Conservation (phyloP, 352 stramenopile genomes). For the Globisporangium nodosum region DNA sequence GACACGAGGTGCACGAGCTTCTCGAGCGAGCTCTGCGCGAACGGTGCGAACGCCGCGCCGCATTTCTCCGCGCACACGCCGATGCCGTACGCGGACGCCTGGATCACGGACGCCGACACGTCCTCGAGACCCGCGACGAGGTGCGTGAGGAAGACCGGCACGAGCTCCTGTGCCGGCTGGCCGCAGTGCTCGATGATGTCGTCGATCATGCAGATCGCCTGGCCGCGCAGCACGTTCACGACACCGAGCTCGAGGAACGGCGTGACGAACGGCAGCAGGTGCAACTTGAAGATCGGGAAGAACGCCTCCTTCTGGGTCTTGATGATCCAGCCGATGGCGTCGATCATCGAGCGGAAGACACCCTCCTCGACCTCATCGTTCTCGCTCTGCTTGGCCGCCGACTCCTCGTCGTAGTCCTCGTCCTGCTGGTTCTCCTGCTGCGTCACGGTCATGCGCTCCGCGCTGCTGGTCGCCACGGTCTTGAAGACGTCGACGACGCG, state of each 20-base stretch:
- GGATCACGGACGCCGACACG: constrained; percentile 53
- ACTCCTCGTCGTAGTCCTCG: constrained; percentile 78
- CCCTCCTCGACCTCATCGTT: constrained; percentile 70
- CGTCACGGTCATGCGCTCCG: constrained; percentile 48
- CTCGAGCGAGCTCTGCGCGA: constrained; percentile 57
- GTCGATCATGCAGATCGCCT: constrained; percentile 87
- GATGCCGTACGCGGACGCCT: constrained; percentile 78
- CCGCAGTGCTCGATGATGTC: constrained; percentile 86
- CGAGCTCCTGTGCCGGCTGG: constrained; percentile 55
- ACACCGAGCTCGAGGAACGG: constrained; percentile 58
- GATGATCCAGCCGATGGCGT: constrained; percentile 82
- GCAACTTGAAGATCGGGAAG: constrained; percentile 68
- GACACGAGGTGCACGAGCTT: constrained; percentile 69
- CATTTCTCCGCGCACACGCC: constrained; percentile 81
- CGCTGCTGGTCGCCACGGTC: constrained; percentile 55
- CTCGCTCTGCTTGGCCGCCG: constrained; percentile 61
- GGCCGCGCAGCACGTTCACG: constrained; percentile 59
- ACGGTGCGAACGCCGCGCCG: constrained; percentile 61
- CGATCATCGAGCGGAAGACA: constrained; percentile 75
- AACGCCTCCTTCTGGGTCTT: constrained; percentile 78
- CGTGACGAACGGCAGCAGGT: constrained; percentile 61
- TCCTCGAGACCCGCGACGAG: constrained; percentile 73
- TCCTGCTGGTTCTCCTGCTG: constrained; percentile 67
- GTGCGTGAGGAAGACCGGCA: constrained; percentile 68
- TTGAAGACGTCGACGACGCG: constrained; percentile 69